Evolutionary conservation across 768 basidiomycete genomes (phyloP), one percentile per base, ranked within the genome.

Genomic region (Mycena crocata): DNA sequence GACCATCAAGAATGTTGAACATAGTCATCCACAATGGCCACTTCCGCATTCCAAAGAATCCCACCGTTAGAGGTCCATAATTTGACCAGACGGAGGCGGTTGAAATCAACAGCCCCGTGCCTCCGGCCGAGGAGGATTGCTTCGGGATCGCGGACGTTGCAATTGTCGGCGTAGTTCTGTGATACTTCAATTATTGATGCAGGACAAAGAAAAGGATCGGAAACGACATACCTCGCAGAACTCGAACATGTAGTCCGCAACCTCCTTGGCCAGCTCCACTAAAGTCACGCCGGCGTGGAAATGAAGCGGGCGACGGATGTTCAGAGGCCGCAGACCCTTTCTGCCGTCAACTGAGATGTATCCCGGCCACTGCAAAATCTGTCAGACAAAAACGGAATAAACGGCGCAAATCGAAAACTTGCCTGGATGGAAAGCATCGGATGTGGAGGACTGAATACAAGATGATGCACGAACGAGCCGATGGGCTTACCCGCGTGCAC

Each of bases 71-170:
- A 26, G 0, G 54, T 64, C 58, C 58, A 66, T 28, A 66, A 23
- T 45, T 66, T 66, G 8, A 66, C 52, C 51, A 66, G 17, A 17
- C 64, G 57, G 13, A 66, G 64, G 5, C 64, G 58, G 28, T 61
- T 32, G 31, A 66, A 60, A 21, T 19, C 28, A 14, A 66, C n/a
- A n/a, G n/a, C n/a, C n/a, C n/a, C n/a, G n/a, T 15, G 5, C 50
- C 57, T 5, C 45, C 37, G 37, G 3, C 64, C 64, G 14, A 66
- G 64, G 0, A 49, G 58, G n/a, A 60, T 37, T 0, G 57, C 32
- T 0, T 19, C 26, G 5, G 52, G 51, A 17, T 60, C 34, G 42
- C 5, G 9, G 2, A 23, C n/a, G 28, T 59, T 54, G 42, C 58
- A 60, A 21, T 49, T 17, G 12, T 39, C 23, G 10, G 34, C 45